Evolutionary conservation across 345 rosid genomes (phyloP).

Genomic region (Eucalyptus erythrocorys): DNA sequence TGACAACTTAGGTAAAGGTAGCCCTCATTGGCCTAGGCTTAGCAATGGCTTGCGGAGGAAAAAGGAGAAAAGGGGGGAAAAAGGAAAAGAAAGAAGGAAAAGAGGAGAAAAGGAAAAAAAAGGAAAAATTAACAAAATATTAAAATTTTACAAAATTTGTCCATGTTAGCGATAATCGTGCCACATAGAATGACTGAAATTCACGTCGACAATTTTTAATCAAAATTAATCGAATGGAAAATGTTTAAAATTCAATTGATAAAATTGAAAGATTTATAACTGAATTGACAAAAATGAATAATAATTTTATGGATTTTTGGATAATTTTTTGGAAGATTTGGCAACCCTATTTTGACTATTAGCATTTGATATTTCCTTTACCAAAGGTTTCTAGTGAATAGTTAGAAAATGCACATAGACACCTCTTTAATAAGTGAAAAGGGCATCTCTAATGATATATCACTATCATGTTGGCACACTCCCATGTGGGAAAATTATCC

Average conservation of each 20-base stretch:
- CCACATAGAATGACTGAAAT: neutral
- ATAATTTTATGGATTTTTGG: neutral
- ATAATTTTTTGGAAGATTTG: too few relatives aligned
- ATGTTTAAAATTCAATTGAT: too few relatives aligned
- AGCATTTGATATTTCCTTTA: neutral
- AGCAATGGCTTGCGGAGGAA: neutral
- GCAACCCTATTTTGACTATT: neutral
- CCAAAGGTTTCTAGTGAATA: neutral
- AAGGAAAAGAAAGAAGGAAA: too few relatives aligned
- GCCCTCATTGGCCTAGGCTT: rapidly evolving
- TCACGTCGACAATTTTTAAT: neutral
- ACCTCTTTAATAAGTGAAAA: neutral
- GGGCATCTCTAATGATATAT: neutral
- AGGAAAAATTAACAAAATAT: too few relatives aligned
- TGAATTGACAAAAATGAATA: too few relatives aligned
- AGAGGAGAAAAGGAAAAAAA: too few relatives aligned
- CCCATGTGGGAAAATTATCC: rapidly evolving
- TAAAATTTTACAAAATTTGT: too few relatives aligned
- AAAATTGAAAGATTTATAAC: too few relatives aligned
- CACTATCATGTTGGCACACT: neutral
- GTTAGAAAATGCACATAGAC: neutral
- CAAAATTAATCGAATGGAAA: too few relatives aligned
- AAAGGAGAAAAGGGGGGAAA: rapidly evolving
- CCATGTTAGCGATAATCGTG: too few relatives aligned
- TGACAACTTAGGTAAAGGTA: too few relatives aligned